A percentile compares a stretch with the other conserved stretches of the same genome.
phyloP scores from a whole-genome alignment of 768 basidiomycete genomes.

The Leccinum broughii region DNA sequence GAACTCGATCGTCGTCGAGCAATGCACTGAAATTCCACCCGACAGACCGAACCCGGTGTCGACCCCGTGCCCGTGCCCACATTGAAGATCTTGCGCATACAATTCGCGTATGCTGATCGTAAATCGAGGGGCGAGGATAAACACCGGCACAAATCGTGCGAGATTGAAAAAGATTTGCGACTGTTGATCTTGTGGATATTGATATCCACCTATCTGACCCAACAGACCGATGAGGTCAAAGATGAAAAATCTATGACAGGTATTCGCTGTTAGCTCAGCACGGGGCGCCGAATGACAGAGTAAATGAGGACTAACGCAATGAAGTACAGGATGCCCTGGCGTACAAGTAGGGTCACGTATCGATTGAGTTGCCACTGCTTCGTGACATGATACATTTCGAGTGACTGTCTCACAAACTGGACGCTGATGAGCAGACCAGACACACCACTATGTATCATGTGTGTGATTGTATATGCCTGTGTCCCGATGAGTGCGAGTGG shows the following conservation, averaged over 20 bases:
- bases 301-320: too few relatives aligned
- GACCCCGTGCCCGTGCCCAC: not conserved
- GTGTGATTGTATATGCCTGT: not conserved
- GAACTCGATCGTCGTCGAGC: not conserved
- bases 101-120: not conserved
- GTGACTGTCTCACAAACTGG: not conserved
- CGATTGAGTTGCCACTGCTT: not conserved
- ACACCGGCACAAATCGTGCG: not conserved
- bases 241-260: too few relatives aligned
- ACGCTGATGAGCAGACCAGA: not conserved
- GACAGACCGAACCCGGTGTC: not conserved
- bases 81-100: not conserved
- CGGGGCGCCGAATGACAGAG: too few relatives aligned
- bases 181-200: too few relatives aligned
- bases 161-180: too few relatives aligned
- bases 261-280: too few relatives aligned
- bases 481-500: too few relatives aligned
- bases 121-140: not conserved
- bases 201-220: too few relatives aligned
- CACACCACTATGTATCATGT: not conserved
- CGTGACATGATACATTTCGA: not conserved
- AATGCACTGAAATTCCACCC: not conserved
- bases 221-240: too few relatives aligned
- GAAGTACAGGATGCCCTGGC: not conserved
- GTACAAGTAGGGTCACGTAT: not conserved